These are phyloP conservation scores for Chytridiales sp. DNA, from an alignment of 371 early-diverging fungal genomes.

Conservation along the genomic window DNA sequence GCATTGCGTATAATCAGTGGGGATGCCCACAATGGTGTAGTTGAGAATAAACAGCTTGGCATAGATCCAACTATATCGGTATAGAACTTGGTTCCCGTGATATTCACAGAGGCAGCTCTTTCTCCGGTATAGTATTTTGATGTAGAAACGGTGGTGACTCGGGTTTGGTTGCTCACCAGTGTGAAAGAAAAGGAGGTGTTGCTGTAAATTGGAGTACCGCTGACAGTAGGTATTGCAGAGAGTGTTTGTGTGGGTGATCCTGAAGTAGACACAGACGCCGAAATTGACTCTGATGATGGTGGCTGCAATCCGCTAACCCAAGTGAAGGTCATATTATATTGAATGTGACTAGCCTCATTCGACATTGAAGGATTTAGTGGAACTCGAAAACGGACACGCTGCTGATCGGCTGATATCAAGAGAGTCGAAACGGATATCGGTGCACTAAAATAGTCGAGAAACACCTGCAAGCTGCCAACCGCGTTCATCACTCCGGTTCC, in stretches of 20 bases:
- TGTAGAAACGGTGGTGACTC: too few species aligned
- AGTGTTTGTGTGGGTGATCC: too few species aligned
- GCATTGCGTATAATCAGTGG: not conserved
- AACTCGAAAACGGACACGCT: too few species aligned
- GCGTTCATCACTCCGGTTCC: slow-evolving; percentile 14
- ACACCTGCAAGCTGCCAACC: not conserved
- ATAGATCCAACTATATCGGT: not conserved
- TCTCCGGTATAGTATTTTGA: too few species aligned
- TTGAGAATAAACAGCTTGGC: not conserved
- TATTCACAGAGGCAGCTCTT: not conserved
- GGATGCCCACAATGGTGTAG: not conserved
- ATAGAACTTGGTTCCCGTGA: not conserved
- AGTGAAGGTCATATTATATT: slow-evolving; percentile 1
- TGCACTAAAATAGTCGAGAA: not conserved
- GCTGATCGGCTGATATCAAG: not conserved
- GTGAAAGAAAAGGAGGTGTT: too few species aligned
- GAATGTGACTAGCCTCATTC: not conserved
- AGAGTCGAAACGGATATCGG: not conserved
- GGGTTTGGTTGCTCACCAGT: too few species aligned
- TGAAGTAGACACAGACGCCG: too few species aligned
- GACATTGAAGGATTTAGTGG: not conserved
- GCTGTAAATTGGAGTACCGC: too few species aligned
- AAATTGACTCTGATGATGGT: too few species aligned
- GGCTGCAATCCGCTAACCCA: not conserved
- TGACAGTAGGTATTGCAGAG: too few species aligned